Evolutionary conservation across 352 stramenopile genomes (phyloP).

Genomic region (Pythium rishiriense): DNA sequence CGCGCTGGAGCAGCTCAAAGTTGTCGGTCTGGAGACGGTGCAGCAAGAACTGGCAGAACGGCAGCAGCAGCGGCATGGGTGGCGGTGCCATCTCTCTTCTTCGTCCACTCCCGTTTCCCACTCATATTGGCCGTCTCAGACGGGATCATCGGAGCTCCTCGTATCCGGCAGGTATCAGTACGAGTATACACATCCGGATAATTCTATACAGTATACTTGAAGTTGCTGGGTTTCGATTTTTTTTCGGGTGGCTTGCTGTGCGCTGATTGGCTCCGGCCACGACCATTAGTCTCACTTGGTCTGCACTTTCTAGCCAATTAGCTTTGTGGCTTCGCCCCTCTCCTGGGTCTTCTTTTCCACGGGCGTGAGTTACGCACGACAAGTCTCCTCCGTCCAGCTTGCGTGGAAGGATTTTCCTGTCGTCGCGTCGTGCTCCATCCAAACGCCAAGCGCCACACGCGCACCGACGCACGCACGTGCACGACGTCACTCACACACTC

Average conservation of each 20-base stretch:
- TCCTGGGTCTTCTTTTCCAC: not conserved
- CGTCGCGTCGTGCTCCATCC: not conserved
- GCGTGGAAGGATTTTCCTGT: not conserved
- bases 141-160: too few relatives aligned
- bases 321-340: not conserved
- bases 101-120: too few relatives aligned
- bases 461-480: not conserved
- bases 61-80: slow-evolving; percentile 11
- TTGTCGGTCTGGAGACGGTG: slow-evolving; percentile 15
- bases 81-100: too few relatives aligned
- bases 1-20: slow-evolving; percentile 18
- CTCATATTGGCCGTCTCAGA: too few relatives aligned
- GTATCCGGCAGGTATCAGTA: too few relatives aligned
- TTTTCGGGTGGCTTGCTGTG: not conserved
- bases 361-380: not conserved
- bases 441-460: not conserved
- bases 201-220: too few relatives aligned
- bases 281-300: too few relatives aligned
- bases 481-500: not conserved
- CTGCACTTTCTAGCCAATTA: too few relatives aligned
- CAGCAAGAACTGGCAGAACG: slow-evolving; percentile 21
- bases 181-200: too few relatives aligned
- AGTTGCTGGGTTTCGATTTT: too few relatives aligned
- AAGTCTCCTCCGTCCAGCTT: not conserved
- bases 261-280: slow-evolving; percentile 5